Evolutionary conservation across 345 rosid species (phyloP), one percentile per base, ranked within the genome.

Genomic region (Heritiera littoralis): DNA sequence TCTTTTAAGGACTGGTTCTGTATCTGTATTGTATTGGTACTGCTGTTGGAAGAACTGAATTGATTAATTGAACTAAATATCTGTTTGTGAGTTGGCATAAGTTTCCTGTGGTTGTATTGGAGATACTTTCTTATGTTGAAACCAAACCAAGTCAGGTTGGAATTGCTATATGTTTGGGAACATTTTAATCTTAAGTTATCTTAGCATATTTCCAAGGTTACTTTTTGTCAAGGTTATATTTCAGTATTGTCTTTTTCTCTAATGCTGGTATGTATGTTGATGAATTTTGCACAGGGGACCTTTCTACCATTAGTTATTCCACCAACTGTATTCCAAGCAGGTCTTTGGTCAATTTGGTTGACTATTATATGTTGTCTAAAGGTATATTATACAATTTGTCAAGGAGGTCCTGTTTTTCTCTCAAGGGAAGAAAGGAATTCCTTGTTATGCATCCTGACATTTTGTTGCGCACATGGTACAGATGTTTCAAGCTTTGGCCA

Each of bases 401-500:
- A 74, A 76, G 64, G 54, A 80, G 64, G 32, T 77, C 75, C 63
- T 32, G 68, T 79, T 61, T 81, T 66, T 52, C 65, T 66, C 81
- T 85, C 79, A 64, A n/a, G 0, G 23, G 56, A 38, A 51, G 76
- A 38, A 20, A 28, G 66, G 60, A 72, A 30, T 71, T 64, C 68
- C 71, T 51, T 63, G 5, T 20, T 12, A 15, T 58, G n/a, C 52
- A 60, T 66, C 28, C 20, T 83, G 17, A 72, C 49, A 67, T 65
- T 23, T 72, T 56, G 43, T 68, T 74, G 51, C 75, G 56, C 75
- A 40, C 78, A 72, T 32, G 65, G 72, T 49, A n/a, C 72, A 54
- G 99, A 92, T 94, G 99, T 94, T 94, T 90, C 99, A 96, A 92
- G 98, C 97, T 81, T 86, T 96, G 90, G 97, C 93, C 72, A 92